These are phyloP conservation scores for Penicillium verhagenii DNA, from an alignment of 495 filamentous ascomycete genomes.

Conservation along the genomic window DNA sequence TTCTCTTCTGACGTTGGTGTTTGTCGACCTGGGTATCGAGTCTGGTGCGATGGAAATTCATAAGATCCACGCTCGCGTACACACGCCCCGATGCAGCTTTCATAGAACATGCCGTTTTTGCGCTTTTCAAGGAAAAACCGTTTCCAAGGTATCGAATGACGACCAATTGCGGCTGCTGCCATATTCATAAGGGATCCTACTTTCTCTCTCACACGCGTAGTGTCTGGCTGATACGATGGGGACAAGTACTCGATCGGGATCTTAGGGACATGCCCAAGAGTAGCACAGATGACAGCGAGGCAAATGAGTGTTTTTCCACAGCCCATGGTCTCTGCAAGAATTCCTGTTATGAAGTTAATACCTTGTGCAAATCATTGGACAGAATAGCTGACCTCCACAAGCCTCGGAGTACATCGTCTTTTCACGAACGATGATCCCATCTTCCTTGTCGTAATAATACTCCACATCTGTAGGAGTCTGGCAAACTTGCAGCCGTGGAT, in stretches of 20 bases:
- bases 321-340: constrained; percentile 61
- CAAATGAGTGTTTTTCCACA: constrained; percentile 89
- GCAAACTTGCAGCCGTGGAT: constrained; percentile 66
- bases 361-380: too few species aligned
- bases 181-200: constrained; percentile 63
- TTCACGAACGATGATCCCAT: constrained; percentile 56
- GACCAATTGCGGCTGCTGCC: constrained; percentile 67
- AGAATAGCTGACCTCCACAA: constrained; percentile 57
- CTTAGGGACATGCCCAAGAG: constrained; percentile 63
- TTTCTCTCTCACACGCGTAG: constrained; percentile 34
- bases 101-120: constrained; percentile 35
- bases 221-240: constrained; percentile 28
- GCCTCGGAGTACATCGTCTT: constrained; percentile 72
- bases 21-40: constrained; percentile 44
- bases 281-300: constrained; percentile 78
- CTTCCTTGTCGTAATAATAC: constrained; percentile 74
- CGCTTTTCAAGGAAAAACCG: constrained; percentile 46
- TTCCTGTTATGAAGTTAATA: constrained; percentile 22
- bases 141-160: constrained; percentile 68
- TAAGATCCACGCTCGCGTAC: constrained; percentile 54
- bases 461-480: constrained; percentile 56
- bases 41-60: constrained; percentile 45
- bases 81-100: constrained; percentile 55
- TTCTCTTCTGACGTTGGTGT: too few species aligned
- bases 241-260: constrained; percentile 61